Evolutionary conservation across 352 stramenopile species (phyloP).

Genomic region (Aphanomyces astaci): DNA sequence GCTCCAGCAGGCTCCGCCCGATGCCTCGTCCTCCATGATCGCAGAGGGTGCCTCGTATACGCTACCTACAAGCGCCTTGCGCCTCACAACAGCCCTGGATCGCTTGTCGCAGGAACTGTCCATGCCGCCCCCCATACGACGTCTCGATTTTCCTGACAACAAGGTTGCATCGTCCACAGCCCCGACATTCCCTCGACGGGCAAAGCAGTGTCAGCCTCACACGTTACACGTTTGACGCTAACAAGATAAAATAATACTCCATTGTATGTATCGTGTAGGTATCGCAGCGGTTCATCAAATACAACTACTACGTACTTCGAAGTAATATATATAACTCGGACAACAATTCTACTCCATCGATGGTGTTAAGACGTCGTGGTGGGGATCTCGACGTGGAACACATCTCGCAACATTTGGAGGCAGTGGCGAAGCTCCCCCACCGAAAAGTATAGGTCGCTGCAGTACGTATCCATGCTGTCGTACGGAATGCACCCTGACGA

Average conservation of each 20-base stretch:
- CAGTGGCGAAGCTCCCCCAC: constrained; percentile 1
- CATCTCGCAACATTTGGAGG: constrained; percentile 20
- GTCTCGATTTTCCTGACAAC: no score
- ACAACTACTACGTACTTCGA: no score
- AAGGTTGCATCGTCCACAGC: no score
- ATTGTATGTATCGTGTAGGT: no score
- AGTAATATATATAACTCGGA: not conserved
- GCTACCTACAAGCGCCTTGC: not conserved
- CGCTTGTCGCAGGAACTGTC: no score
- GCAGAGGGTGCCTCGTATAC: no score
- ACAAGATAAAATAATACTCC: no score
- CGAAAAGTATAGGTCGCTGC: constrained; percentile 11
- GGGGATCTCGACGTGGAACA: constrained; percentile 20
- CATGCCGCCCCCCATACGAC: not conserved
- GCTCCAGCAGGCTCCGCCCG: no score
- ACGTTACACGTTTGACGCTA: not conserved
- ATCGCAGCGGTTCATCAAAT: no score
- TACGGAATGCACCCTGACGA: constrained; percentile 34
- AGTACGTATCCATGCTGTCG: constrained; percentile 54
- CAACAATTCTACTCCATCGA: not conserved
- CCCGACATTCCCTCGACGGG: not conserved
- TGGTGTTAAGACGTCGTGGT: not conserved
- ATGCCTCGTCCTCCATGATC: no score
- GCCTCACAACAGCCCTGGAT: no score
- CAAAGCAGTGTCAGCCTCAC: not conserved